Conservation (phyloP, 2,329 filamentous ascomycete genomes). For the Apiospora koreana region DNA sequence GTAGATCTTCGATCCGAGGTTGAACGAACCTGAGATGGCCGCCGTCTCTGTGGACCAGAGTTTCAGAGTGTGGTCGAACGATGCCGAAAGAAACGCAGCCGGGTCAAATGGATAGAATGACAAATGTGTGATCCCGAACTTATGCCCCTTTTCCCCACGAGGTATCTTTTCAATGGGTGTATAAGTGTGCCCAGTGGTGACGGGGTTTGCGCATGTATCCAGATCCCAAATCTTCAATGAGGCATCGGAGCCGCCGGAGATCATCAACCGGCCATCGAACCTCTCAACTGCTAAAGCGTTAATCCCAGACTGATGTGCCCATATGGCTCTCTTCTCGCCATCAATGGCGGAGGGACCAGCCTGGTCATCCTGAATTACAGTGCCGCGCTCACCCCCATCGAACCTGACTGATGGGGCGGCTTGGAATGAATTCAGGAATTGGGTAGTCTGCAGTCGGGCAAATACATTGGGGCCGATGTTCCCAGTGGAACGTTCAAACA, state of each 20-base stretch:
- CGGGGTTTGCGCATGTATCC: conserved; percentile 55
- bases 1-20: conserved; percentile 69
- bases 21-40: conserved; percentile 64
- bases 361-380: conserved; percentile 28
- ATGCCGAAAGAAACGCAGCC: conserved; percentile 73
- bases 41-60: conserved; percentile 69
- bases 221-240: conserved; percentile 88
- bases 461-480: conserved; percentile 64
- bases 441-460: conserved; percentile 64
- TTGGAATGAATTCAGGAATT: conserved; percentile 69
- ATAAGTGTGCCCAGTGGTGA: conserved; percentile 47
- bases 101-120: conserved; percentile 80
- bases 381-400: conserved; percentile 56
- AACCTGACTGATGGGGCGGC: conserved; percentile 69
- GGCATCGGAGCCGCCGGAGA: conserved; percentile 85
- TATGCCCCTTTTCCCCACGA: conserved; percentile 53
- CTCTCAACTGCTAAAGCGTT: conserved; percentile 79
- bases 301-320: conserved; percentile 77
- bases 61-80: conserved; percentile 77
- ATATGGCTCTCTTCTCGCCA: conserved; percentile 40
- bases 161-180: conserved; percentile 54
- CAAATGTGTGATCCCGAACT: conserved; percentile 73
- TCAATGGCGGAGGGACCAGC: conserved; percentile 22
- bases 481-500: conserved; percentile 76
- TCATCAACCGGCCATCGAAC: conserved; percentile 77